phyloP scores from a whole-genome alignment of 73 alveolate species.

The Uronychia setigera region DNA sequence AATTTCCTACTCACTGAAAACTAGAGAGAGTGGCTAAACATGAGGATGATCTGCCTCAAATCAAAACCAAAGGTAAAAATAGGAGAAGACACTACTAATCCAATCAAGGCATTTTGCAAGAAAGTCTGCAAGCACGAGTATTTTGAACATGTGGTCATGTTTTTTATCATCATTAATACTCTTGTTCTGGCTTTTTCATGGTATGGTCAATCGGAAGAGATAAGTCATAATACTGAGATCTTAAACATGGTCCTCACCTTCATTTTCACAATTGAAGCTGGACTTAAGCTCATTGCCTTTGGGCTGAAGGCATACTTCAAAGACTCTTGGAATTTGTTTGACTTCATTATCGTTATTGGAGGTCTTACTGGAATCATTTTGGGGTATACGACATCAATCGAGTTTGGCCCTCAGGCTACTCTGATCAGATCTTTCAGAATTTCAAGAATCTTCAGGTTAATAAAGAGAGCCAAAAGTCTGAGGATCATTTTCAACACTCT shows the following conservation, averaged over 20 bases:
- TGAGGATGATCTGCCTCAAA: constrained; percentile 6
- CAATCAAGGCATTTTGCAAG: neutral
- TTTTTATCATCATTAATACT: constrained; percentile 58
- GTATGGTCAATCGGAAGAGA: constrained; percentile 24
- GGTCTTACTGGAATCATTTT: constrained; percentile 51
- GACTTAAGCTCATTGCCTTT: constrained; percentile 28
- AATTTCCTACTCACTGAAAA: constrained; percentile 13
- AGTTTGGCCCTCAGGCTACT: constrained; percentile 25
- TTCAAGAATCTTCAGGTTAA: constrained; percentile 34
- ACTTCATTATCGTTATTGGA: constrained; percentile 51
- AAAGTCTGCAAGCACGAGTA: constrained; percentile 7
- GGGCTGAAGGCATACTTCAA: constrained; percentile 40
- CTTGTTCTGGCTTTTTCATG: constrained; percentile 28
- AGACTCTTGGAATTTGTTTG: constrained; percentile 59
- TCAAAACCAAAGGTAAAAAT: constrained; percentile 16
- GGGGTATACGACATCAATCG: constrained; percentile 3
- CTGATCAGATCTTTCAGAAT: constrained; percentile 49
- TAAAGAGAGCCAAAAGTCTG: constrained; percentile 39
- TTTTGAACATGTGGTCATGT: constrained; percentile 56
- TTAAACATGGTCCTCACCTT: constrained; percentile 26
- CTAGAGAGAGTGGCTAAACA: constrained; percentile 33
- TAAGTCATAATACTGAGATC: neutral
- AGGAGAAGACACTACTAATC: neutral
- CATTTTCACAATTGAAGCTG: constrained; percentile 43
- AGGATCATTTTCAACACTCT: constrained; percentile 62